phyloP scores from a whole-genome alignment of 2,329 filamentous ascomycete species.

The Aphanocladium album region DNA sequence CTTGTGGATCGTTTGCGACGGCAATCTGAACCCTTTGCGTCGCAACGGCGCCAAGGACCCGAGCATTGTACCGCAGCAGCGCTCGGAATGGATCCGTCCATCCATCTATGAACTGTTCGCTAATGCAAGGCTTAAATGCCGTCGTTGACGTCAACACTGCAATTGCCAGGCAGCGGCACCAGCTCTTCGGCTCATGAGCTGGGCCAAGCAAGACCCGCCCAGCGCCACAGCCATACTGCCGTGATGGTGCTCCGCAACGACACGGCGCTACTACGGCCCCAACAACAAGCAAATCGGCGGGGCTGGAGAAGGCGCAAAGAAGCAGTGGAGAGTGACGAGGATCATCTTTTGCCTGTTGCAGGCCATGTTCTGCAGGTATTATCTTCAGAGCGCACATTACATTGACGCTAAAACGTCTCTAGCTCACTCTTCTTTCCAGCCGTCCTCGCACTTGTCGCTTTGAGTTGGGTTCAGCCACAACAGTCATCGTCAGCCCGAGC shows the following conservation, averaged over 20 bases:
- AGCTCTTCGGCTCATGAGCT: not conserved
- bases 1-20: no score
- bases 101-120: not conserved
- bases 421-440: not conserved
- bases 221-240: not conserved
- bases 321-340: not conserved
- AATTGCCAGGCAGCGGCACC: not conserved
- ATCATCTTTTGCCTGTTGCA: not conserved
- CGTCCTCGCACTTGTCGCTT: not conserved
- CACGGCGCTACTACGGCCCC: constrained; percentile 12
- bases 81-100: no score
- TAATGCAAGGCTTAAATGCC: not conserved
- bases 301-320: not conserved
- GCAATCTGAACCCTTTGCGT: not conserved
- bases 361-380: not conserved
- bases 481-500: not conserved
- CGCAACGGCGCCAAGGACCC: not conserved
- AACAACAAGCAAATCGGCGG: constrained; percentile 11
- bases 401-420: not conserved
- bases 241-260: constrained; percentile 2
- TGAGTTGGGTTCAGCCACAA: not conserved
- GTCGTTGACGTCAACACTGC: constrained; percentile 8
- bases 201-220: not conserved
- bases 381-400: not conserved
- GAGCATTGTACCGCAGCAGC: not conserved